A percentile compares a stretch with the other conserved stretches of the same genome.
phyloP scores from a whole-genome alignment of 1,284 basidiomycete species.

The Austropuccinia psidii region DNA sequence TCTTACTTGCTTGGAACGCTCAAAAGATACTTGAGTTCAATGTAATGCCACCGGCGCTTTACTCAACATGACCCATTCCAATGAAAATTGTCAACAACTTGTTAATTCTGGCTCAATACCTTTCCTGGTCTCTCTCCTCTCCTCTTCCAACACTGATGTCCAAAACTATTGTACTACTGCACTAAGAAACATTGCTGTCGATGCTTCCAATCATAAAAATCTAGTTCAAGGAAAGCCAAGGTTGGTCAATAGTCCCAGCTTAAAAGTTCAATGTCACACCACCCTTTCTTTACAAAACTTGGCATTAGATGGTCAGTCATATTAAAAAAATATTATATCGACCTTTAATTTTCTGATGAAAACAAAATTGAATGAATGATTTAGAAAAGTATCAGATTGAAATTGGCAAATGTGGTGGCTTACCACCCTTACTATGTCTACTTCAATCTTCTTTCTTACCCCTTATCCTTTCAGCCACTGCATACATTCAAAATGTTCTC shows the following conservation, averaged over 20 bases:
- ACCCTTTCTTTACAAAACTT: slow-evolving; percentile 91
- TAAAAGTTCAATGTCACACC: slow-evolving; percentile 98
- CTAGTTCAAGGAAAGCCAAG: slow-evolving; percentile 89
- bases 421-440: slow-evolving; percentile 73
- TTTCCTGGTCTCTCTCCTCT: slow-evolving; percentile 86
- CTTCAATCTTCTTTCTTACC: slow-evolving; percentile 47
- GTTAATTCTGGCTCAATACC: slow-evolving; percentile 98
- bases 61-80: slow-evolving; percentile 96
- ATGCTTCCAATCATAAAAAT: slow-evolving; percentile 90
- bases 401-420: slow-evolving; percentile 90
- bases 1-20: slow-evolving; percentile 86
- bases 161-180: slow-evolving; percentile 99
- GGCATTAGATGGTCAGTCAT: slow-evolving; percentile 75
- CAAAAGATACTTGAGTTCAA: slow-evolving; percentile 98
- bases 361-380: background rate
- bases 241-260: slow-evolving; percentile 91
- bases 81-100: slow-evolving; percentile 96
- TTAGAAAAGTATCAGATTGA: slow-evolving; percentile 97
- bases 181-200: slow-evolving; percentile 93
- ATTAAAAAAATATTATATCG: background rate
- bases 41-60: slow-evolving; percentile 95
- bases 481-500: slow-evolving; percentile 73
- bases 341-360: background rate
- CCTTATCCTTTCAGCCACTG: slow-evolving; percentile 47
- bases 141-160: slow-evolving; percentile 96